These are phyloP conservation scores for Botrytis sinoallii DNA, from an alignment of 2,329 filamentous ascomycete genomes.

Conservation along the genomic window DNA sequence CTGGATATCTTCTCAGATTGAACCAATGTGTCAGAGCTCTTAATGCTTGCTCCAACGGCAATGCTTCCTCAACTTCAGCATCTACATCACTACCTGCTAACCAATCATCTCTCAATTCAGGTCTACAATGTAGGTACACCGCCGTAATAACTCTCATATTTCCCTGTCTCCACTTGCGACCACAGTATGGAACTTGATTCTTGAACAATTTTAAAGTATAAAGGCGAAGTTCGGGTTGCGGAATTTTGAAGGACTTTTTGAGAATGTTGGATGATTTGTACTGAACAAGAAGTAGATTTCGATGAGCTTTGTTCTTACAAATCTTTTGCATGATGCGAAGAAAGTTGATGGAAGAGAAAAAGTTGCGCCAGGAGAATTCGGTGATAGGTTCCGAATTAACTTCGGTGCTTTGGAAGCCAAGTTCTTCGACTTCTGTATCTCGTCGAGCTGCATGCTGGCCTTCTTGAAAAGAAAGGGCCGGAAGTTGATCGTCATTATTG, in stretches of 20 bases:
- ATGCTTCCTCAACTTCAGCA: constrained; percentile 85
- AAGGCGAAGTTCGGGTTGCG: constrained; percentile 79
- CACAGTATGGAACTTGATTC: constrained; percentile 96
- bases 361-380: constrained; percentile 87
- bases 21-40: constrained; percentile 91
- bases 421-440: constrained; percentile 71
- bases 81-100: constrained; percentile 87
- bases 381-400: constrained; percentile 76
- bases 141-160: constrained; percentile 99
- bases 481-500: constrained; percentile 42
- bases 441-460: constrained; percentile 31
- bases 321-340: constrained; percentile 96
- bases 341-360: constrained; percentile 94
- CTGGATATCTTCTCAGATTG: constrained; percentile 79
- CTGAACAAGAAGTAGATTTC: constrained; percentile 87
- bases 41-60: constrained; percentile 88
- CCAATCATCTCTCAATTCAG: constrained; percentile 94
- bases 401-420: constrained; percentile 74
- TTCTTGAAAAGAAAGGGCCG: constrained; percentile 36
- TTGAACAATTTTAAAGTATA: constrained; percentile 99
- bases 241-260: constrained; percentile 85
- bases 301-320: constrained; percentile 91
- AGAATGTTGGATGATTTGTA: constrained; percentile 94
- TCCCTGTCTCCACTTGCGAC: constrained; percentile 93
- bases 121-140: constrained; percentile 89